Conservation (phyloP, 805 yeast genomes). For the Pichia sporocuriosa region DNA sequence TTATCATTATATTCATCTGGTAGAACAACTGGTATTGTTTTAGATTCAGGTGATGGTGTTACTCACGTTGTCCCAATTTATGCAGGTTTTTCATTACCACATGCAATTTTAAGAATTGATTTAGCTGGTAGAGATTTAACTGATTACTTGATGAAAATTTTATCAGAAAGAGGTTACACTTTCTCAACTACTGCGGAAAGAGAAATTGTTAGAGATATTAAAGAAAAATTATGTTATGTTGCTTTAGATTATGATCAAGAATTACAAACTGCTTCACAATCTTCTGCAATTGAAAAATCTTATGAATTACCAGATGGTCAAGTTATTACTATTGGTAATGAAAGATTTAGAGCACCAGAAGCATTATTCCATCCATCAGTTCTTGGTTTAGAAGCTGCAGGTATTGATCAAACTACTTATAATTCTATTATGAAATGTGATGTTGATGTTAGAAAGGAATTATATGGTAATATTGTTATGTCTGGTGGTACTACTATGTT, state of each 20-base stretch:
- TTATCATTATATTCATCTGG: slow-evolving; percentile 97
- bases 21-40: slow-evolving; percentile 99
- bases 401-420: slow-evolving; percentile 97
- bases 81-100: slow-evolving; percentile 99
- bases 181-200: slow-evolving; percentile 99
- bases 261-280: slow-evolving; percentile 98
- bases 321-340: slow-evolving; percentile 98
- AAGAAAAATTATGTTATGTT: slow-evolving; percentile 98
- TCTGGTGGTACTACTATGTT: slow-evolving; percentile 99
- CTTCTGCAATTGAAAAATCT: slow-evolving; percentile 95
- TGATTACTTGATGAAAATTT: slow-evolving; percentile 97
- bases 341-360: slow-evolving; percentile 99
- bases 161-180: slow-evolving; percentile 97
- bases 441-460: slow-evolving; percentile 97
- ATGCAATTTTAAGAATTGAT: slow-evolving; percentile 97
- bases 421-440: slow-evolving; percentile 97
- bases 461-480: slow-evolving; percentile 98
- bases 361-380: slow-evolving; percentile 98
- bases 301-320: slow-evolving; percentile 99
- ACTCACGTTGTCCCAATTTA: slow-evolving; percentile 99
- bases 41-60: slow-evolving; percentile 99
- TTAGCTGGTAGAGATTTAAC: slow-evolving; percentile 99
- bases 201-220: slow-evolving; percentile 90
- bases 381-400: slow-evolving; percentile 86
- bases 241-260: slow-evolving; percentile 99